Evolutionary conservation across 1,139 yeast species (phyloP), one percentile per base, ranked within the genome.

Genomic region (Taiozyma sp.): DNA sequence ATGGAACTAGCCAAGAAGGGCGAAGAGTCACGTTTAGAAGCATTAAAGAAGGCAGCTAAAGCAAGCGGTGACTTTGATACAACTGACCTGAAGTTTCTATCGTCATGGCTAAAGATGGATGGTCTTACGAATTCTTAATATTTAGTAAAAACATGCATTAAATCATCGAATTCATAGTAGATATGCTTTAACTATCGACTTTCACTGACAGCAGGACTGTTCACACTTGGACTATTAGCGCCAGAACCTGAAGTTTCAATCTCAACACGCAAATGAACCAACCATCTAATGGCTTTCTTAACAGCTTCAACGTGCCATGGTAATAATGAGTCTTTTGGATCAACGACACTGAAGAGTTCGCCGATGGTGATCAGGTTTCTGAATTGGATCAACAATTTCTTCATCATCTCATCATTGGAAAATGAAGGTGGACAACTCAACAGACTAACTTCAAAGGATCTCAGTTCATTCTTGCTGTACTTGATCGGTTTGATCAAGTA

Each of bases 281-380:
- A 55, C 27, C 67, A 67, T 45, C 75, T 79, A 61, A 86, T 66
- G 58, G 84, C 74, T 63, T 87, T 88, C 34, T 80, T 78, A 8
- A 89, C 96, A 0, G 96, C 89, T 32, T 80, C 72, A 32, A 89
- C 76, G 66, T 90, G 96, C 90, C 96, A 87, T n/a, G 97, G 97
- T 2, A 84, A 71, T 41, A 76, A 70, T 0, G 76, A 68, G 32
- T 70, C 63, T 14, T 61, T 62, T 2, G 67, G 65, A 28, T 65
- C 67, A 14, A 72, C 67, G 19, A 73, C 71, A 1, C 79, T 78
- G 40, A 72, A 68, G 57, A 74, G 63, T 3, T 72, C 67, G 27
- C 74, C 71, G 44, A 72, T 57, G 1, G 82, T 75, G 1, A 86
- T 81, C 54, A 89, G 65, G 49, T 83, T 80, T 60, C 88, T 79